phyloP scores from a whole-genome alignment of 805 yeast genomes.

The Metschnikowia hibisci region DNA sequence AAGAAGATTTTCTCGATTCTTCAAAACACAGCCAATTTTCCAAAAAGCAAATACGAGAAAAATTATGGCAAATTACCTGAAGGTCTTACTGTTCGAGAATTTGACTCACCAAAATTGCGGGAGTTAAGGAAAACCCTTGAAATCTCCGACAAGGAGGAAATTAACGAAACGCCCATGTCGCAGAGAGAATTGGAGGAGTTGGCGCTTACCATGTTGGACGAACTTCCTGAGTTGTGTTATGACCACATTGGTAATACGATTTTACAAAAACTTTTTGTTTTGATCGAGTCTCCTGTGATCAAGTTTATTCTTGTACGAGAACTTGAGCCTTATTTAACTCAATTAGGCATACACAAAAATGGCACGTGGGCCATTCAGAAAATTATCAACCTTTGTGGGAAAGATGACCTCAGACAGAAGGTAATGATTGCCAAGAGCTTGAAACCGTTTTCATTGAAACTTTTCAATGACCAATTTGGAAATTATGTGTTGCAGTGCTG shows the following conservation, averaged over 20 bases:
- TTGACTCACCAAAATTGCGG: slow-evolving; percentile 83
- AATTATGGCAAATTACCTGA: slow-evolving; percentile 77
- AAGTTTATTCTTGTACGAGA: slow-evolving; percentile 78
- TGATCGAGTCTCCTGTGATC: slow-evolving; percentile 58
- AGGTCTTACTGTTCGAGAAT: slow-evolving; percentile 61
- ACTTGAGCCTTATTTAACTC: slow-evolving; percentile 76
- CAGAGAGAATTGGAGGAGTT: slow-evolving; percentile 72
- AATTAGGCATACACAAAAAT: slow-evolving; percentile 92
- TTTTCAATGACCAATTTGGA: slow-evolving; percentile 94
- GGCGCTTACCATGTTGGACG: slow-evolving; percentile 79
- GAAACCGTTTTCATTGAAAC: slow-evolving; percentile 74
- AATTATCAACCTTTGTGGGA: slow-evolving; percentile 62
- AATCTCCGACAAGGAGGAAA: slow-evolving; percentile 24
- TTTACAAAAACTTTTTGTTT: slow-evolving; percentile 83
- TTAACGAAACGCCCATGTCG: slow-evolving; percentile 36
- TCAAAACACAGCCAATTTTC: slow-evolving; percentile 26
- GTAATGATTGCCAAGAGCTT: slow-evolving; percentile 64
- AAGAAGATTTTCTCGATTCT: slow-evolving; percentile 45
- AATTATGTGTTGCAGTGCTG: slow-evolving; percentile 95
- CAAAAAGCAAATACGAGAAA: slow-evolving; percentile 47
- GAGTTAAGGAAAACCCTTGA: slow-evolving; percentile 69
- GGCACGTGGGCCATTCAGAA: slow-evolving; percentile 99
- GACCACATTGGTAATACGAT: slow-evolving; percentile 96
- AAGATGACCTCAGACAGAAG: slow-evolving; percentile 46
- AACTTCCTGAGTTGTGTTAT: slow-evolving; percentile 83